A percentile compares a stretch with the other conserved stretches of the same genome.
phyloP scores from a whole-genome alignment of 1,284 basidiomycete species.

The Boletus mariae region DNA sequence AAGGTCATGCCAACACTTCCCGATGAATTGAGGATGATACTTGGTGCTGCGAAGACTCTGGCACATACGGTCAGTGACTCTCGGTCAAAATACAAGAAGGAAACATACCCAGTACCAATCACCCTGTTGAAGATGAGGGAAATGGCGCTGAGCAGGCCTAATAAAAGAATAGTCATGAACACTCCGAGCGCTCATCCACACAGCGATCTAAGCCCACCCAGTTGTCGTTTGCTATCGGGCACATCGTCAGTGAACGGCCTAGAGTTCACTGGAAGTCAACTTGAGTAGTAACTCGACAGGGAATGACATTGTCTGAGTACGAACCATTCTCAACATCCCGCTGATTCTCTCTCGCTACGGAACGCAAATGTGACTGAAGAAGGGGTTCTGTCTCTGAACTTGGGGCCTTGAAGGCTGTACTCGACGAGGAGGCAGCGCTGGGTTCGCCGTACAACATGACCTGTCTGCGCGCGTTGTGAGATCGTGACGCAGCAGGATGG shows the following conservation, averaged over 20 bases:
- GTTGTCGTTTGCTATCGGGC: slow-evolving; percentile 40
- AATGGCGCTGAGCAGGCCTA: slow-evolving; percentile 56
- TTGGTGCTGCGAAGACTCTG: slow-evolving; percentile 75
- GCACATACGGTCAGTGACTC: neutral
- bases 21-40: slow-evolving; percentile 60
- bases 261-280: slow-evolving; percentile 3
- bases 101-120: slow-evolving; percentile 66
- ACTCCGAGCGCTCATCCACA: neutral
- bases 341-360: neutral
- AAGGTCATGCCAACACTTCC: slow-evolving; percentile 64
- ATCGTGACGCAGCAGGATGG: too few species aligned
- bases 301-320: neutral
- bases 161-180: neutral
- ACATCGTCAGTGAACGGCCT: slow-evolving; percentile 36
- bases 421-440: neutral
- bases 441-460: neutral
- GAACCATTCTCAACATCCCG: slow-evolving; percentile 12
- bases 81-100: neutral
- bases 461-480: too few species aligned
- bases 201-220: slow-evolving; percentile 34
- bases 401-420: neutral
- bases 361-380: slow-evolving; percentile 6
- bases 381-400: slow-evolving; percentile 25
- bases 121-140: slow-evolving; percentile 75
- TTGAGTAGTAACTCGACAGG: neutral